Evolutionary conservation across 352 stramenopile genomes (phyloP), one percentile per base, ranked within the genome.

Genomic region (Thalassiosira exigua): DNA sequence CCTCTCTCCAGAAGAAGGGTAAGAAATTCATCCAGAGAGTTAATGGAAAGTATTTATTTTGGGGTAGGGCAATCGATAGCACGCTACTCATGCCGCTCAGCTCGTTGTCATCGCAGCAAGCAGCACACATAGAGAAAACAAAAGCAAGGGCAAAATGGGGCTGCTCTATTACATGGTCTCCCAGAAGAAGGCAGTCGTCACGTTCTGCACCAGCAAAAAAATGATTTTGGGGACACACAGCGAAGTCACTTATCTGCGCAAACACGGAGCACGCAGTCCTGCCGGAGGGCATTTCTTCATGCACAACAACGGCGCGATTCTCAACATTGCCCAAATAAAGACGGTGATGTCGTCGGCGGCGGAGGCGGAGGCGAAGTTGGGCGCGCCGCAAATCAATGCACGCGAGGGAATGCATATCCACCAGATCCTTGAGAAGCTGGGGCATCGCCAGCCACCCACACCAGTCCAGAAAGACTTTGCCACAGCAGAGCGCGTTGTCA

Each of bases 361-460:
- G 3, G n/a, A n/a, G n/a, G 59, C 70, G 2, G 75, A 89, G 73
- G 75, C 82, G 36, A 79, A 86, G 65, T 14, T 61, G 24, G 74
- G 60, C 1, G 72, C 56, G 11, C 21, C 68, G 1, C 85, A 69
- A 32, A 29, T 82, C 24, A 88, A 79, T 26, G 53, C 50, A 14
- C 33, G 69, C 48, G 48, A 69, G 44, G 81, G 29, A n/a, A 14
- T 61, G 19, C 12, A 33, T 12, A 65, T 84, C 1, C 64, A 77
- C 14, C 26, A 51, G n/a, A 29, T 67, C 11, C 64, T 87, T 3
- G 29, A 59, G 14, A 62, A 87, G 58, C 77, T 87, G 58, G 54
- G 56, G 0, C 67, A 75, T 52, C 32, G 21, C 4, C 56, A 70
- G 59, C 56, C 48, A 12, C 11, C 21, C 0, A 88, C 81, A 21